Base-by-base conservation (phyloP, 306 rosid species). In the Ochetophila trinervis region DNA sequence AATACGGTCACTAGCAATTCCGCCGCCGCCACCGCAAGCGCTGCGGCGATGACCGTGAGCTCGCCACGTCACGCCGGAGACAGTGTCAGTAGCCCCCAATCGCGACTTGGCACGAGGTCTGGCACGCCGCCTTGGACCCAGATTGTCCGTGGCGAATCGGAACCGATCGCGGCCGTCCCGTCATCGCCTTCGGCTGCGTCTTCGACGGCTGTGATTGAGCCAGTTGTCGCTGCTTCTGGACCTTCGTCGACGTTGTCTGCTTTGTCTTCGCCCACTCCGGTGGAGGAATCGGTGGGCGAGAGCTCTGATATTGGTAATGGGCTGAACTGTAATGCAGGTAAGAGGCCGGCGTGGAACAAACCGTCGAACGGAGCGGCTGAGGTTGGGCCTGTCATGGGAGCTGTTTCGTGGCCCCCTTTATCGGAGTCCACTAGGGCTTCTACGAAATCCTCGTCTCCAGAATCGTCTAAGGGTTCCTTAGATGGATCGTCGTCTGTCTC, bases 321-420 rank as follows among this genome's bases (percentile, higher is more conserved):
- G 36, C 30, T 36, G 19, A 56, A 67, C 56, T 84, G 77, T 59
- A 74, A 76, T 71, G 79, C 66, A 3, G 85, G 69, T 37, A 85
- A 80, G 85, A 85, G 78, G 82, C 88, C 78, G 3, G 98, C 66
- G 20, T 91, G 96, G 96, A 91, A 79, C 51, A 89, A 74, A 82
- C 85, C 91, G 0, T 71, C 87, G 22, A 82, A 85, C 67, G 95
- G 85, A 17, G 79, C 74, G 1, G 69, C 67, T 5, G 93, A 84
- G 72, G 75, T 67, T 74, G 86, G 73, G 47, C 83, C 85, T 9
- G 95, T 87, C 58, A 85, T 89, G 81, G 95, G 86, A 35, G 83
- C 82, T 8, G 84, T 60, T 9, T 84, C 93, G 15, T 92, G 93
- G 95, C 96, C 94, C 0, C 82, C 90, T 30, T 52, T 87, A 56